Conservation (phyloP, 257 asterid species). For the Asclepias syriaca region DNA sequence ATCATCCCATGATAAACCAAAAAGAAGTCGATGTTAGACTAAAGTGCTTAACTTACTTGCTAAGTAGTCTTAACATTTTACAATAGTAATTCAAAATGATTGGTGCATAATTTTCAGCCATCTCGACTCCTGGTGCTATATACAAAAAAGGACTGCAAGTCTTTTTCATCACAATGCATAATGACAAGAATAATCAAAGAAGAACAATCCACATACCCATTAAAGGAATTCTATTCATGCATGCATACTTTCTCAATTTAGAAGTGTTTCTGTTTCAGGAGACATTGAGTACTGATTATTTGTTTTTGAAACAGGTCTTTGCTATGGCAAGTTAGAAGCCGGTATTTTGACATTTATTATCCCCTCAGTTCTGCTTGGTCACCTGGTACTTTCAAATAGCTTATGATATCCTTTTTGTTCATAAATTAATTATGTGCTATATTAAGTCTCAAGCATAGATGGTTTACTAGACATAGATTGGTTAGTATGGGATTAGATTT, state of each 20-base stretch:
- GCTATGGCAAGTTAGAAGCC: constrained; percentile 93
- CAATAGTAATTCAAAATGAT: too few species aligned
- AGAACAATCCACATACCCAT: too few species aligned
- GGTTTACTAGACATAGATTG: background rate
- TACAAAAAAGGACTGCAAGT: too few species aligned
- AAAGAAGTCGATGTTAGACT: background rate
- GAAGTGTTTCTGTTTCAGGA: background rate
- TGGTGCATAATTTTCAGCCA: too few species aligned
- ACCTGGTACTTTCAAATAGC: constrained; percentile 46
- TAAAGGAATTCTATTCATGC: background rate
- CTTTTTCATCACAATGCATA: too few species aligned
- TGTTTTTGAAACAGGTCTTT: constrained; percentile 42
- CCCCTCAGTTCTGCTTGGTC: constrained; percentile 76
- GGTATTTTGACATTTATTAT: constrained; percentile 70
- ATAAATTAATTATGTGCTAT: too few species aligned
- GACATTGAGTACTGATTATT: constrained; percentile 2
- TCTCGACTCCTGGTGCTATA: too few species aligned
- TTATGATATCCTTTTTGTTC: background rate
- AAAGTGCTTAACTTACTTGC: too few species aligned
- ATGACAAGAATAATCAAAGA: too few species aligned
- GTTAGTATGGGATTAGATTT: background rate
- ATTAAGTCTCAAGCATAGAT: background rate
- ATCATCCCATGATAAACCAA: background rate
- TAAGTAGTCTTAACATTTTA: too few species aligned
- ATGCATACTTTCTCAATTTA: background rate